Conservation (phyloP, 176 grass and related monocot genomes). For the Pontederia crassipes region DNA sequence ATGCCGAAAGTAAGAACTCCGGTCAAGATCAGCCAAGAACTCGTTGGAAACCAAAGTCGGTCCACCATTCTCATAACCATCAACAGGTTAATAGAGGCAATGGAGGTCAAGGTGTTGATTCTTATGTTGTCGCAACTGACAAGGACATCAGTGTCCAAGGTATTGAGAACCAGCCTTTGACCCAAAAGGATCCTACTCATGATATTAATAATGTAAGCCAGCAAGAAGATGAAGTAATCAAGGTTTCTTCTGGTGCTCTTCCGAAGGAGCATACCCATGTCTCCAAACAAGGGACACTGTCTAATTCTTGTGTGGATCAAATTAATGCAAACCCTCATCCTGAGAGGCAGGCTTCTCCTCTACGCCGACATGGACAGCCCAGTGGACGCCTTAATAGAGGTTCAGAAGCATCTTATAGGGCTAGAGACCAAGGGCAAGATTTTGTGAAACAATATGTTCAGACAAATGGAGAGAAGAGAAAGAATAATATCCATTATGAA, state of each 20-base stretch:
- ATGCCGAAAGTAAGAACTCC: constrained; percentile 36
- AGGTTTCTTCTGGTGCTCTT: background rate
- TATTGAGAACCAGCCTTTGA: background rate
- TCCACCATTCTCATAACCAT: constrained; percentile 22
- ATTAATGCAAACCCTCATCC: constrained; percentile 5
- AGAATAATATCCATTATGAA: constrained; percentile 38
- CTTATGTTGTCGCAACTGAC: constrained; percentile 11
- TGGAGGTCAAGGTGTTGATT: constrained; percentile 19
- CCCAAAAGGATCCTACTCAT: background rate
- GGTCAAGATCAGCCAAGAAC: constrained; percentile 24
- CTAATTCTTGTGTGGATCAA: constrained; percentile 14
- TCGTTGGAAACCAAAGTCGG: constrained; percentile 87
- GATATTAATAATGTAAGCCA: background rate
- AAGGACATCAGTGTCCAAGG: constrained; percentile 1
- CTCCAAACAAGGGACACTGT: background rate
- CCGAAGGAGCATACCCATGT: constrained; percentile 15
- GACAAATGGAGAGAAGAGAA: constrained; percentile 29
- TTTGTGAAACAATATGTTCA: constrained; percentile 29
- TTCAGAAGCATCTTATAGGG: constrained; percentile 29
- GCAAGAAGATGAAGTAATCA: background rate
- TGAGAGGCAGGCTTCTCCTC: constrained; percentile 34
- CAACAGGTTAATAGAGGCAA: constrained; percentile 29
- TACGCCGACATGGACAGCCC: constrained; percentile 27
- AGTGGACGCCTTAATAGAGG: constrained; percentile 46
- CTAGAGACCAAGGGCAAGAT: constrained; percentile 30